phyloP scores from a whole-genome alignment of 768 basidiomycete genomes.

The Kwoniella botswanensis region DNA sequence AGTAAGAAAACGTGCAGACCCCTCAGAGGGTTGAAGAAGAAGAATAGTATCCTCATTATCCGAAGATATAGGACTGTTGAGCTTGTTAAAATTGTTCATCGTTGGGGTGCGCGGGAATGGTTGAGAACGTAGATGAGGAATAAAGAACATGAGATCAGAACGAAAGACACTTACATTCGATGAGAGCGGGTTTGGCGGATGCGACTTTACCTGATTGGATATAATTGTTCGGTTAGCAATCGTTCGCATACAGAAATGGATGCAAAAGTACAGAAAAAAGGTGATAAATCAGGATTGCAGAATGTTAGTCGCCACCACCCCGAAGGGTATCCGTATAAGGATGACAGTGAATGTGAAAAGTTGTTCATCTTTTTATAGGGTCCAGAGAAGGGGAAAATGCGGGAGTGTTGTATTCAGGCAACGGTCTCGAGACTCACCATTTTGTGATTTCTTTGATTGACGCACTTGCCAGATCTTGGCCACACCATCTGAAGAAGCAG shows the following conservation, averaged over 20 bases:
- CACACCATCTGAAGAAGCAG: constrained; percentile 68
- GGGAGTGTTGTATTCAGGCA: neutral
- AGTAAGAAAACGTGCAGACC: constrained; percentile 13
- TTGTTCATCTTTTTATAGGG: constrained; percentile 45
- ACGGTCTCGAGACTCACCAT: constrained; percentile 62
- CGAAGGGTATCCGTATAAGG: constrained; percentile 46
- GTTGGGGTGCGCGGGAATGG: constrained; percentile 31
- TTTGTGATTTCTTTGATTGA: constrained; percentile 61
- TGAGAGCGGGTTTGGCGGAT: constrained; percentile 28
- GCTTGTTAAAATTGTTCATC: constrained; percentile 58
- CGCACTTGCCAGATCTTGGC: constrained; percentile 81
- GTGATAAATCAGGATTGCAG: constrained; percentile 57
- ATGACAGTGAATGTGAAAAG: constrained; percentile 54
- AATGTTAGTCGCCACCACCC: constrained; percentile 51
- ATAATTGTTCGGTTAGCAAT: constrained; percentile 10
- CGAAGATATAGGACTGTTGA: constrained; percentile 58
- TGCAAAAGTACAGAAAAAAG: neutral
- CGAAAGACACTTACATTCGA: constrained; percentile 47
- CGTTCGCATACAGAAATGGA: neutral
- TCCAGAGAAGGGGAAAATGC: neutral
- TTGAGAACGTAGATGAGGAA: neutral
- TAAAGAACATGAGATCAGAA: no score
- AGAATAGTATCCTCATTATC: constrained; percentile 53
- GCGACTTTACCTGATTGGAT: constrained; percentile 43
- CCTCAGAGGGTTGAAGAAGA: constrained; percentile 58